Conservation (phyloP, 306 rosid genomes). For the Hippophae rhamnoides region DNA sequence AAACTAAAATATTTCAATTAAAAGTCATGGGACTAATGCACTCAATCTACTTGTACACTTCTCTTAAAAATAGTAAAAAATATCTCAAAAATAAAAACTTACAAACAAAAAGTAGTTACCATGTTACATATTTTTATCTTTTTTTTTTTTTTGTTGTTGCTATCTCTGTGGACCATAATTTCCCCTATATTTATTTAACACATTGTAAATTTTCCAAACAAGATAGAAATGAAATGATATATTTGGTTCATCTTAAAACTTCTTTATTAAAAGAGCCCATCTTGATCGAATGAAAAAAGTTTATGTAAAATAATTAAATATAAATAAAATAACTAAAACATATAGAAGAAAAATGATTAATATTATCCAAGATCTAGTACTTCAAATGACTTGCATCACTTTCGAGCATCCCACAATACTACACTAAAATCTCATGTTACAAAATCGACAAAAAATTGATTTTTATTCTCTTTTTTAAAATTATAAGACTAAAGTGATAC, state of each 20-base stretch:
- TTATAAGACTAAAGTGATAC: too few species aligned
- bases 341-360: conserved; percentile 2
- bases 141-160: too few species aligned
- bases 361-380: conserved; percentile 7
- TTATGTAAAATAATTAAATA: conserved; percentile 18
- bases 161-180: too few species aligned
- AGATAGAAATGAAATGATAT: not conserved
- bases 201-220: too few species aligned
- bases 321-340: conserved; percentile 15
- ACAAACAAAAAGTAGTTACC: too few species aligned
- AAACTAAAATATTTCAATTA: too few species aligned
- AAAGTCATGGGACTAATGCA: too few species aligned
- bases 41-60: too few species aligned
- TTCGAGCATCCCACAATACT: not conserved
- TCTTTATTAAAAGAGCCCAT: conserved; percentile 1
- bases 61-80: too few species aligned
- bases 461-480: not conserved
- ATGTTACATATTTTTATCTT: too few species aligned
- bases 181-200: too few species aligned
- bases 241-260: not conserved
- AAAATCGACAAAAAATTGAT: conserved; percentile 13
- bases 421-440: conserved; percentile 9
- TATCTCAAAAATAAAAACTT: too few species aligned
- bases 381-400: conserved; percentile 16
- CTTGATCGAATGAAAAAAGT: conserved; percentile 1